phyloP scores from a whole-genome alignment of 805 yeast genomes.

The Candida hispaniensis region DNA sequence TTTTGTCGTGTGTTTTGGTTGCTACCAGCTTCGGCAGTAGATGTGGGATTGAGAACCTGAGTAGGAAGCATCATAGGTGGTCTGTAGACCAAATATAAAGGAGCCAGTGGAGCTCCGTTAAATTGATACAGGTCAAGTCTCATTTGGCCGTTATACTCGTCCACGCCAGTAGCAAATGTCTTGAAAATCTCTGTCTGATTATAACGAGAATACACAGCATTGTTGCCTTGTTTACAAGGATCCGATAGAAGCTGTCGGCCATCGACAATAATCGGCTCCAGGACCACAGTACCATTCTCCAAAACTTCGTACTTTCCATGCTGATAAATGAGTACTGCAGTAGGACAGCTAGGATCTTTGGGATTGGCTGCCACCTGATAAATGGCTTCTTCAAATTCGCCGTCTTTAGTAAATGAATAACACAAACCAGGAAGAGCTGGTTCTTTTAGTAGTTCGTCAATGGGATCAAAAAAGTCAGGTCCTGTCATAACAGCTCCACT shows the following conservation, averaged over 20 bases:
- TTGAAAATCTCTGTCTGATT: conserved; percentile 52
- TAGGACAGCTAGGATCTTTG: conserved; percentile 69
- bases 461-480: conserved; percentile 86
- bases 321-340: conserved; percentile 73
- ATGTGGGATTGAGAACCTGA: conserved; percentile 75
- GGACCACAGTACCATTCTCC: conserved; percentile 52
- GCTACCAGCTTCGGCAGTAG: conserved; percentile 5
- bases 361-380: conserved; percentile 48
- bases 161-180: conserved; percentile 42
- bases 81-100: conserved; percentile 79
- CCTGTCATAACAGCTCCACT: conserved; percentile 94
- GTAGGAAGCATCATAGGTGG: conserved; percentile 98
- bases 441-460: conserved; percentile 86
- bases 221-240: conserved; percentile 56
- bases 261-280: conserved; percentile 73
- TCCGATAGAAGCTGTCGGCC: conserved; percentile 85
- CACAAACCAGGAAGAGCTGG: conserved; percentile 94
- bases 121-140: conserved; percentile 61
- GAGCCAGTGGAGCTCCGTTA: conserved; percentile 62
- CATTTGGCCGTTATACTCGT: conserved; percentile 75
- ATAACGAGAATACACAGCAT: conserved; percentile 51
- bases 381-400: conserved; percentile 79
- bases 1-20: conserved; percentile 18
- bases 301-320: conserved; percentile 70
- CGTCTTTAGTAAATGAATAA: conserved; percentile 87